phyloP scores from a whole-genome alignment of 2,329 filamentous ascomycete genomes.

The Dactylellina haptotyla region DNA sequence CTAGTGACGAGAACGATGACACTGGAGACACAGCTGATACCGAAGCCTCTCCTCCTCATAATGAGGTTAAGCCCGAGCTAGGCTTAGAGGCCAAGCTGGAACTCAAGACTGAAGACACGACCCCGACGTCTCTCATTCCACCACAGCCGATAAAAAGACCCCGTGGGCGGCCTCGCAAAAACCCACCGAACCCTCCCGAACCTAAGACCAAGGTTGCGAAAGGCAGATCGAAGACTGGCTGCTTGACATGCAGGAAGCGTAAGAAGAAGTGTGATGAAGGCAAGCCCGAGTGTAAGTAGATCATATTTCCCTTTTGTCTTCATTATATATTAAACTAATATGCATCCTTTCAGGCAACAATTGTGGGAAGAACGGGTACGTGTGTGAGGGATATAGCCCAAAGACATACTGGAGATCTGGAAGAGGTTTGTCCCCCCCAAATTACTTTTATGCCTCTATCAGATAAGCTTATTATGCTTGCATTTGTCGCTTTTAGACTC shows the following conservation, averaged over 20 bases:
- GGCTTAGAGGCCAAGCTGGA: conserved; percentile 25
- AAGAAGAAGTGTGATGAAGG: conserved; percentile 79
- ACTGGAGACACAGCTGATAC: conserved; percentile 42
- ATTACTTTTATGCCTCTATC: conserved; percentile 60
- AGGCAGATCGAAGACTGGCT: conserved; percentile 76
- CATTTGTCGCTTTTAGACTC: conserved; percentile 5
- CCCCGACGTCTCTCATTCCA: conserved; percentile 23
- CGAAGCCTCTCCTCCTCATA: conserved; percentile 46
- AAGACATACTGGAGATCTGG: conserved; percentile 89
- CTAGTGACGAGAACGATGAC: conserved; percentile 45
- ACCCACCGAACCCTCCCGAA: conserved; percentile 72
- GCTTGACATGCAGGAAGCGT: conserved; percentile 73
- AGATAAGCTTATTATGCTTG: conserved; percentile 30
- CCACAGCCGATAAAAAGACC: conserved; percentile 68
- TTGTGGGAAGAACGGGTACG: conserved; percentile 91
- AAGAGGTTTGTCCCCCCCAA: conserved; percentile 63
- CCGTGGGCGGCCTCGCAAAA: conserved; percentile 83
- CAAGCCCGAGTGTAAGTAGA: conserved; percentile 72
- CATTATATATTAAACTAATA: conserved; percentile 24
- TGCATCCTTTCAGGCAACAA: conserved; percentile 72
- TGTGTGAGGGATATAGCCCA: conserved; percentile 89
- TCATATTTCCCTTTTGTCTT: conserved; percentile 62
- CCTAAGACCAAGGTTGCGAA: conserved; percentile 77
- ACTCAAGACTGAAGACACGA: conserved; percentile 36
- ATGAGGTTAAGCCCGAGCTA: conserved; percentile 33